phyloP scores from a whole-genome alignment of 208 protist species.

The Acanthamoeba sp. region DNA sequence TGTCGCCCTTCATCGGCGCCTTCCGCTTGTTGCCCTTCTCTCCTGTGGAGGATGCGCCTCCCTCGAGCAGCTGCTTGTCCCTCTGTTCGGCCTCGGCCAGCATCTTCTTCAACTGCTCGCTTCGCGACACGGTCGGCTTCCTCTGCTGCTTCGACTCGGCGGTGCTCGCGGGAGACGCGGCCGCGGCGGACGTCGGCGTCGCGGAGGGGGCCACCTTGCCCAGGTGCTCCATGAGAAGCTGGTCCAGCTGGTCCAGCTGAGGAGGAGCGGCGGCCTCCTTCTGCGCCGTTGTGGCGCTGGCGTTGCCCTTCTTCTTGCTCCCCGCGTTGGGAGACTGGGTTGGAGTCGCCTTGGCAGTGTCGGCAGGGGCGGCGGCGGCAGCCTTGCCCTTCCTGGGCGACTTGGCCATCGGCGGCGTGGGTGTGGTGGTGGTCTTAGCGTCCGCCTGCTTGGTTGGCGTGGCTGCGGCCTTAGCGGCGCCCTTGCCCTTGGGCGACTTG shows the following conservation, averaged over 20 bases:
- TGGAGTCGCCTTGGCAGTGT: not conserved
- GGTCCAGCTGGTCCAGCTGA: not conserved
- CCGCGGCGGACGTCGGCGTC: not conserved
- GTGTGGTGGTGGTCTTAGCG: not conserved
- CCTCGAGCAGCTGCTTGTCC: conserved; percentile 19
- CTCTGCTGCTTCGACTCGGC: not conserved
- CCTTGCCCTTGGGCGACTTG: not conserved
- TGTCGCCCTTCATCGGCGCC: not conserved
- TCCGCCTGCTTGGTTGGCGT: not conserved
- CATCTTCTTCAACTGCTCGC: not conserved
- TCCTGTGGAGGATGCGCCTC: not conserved
- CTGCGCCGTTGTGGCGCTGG: not conserved
- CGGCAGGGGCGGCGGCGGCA: not conserved
- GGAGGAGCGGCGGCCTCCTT: not conserved
- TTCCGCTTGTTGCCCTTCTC: not conserved
- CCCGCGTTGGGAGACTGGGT: not conserved
- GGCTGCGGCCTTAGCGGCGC: not conserved
- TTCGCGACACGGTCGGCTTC: not conserved
- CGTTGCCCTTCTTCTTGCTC: not conserved
- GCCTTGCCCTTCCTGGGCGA: not conserved
- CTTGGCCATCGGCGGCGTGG: not conserved
- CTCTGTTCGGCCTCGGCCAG: conserved; percentile 44
- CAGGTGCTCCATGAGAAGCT: conserved; percentile 36
- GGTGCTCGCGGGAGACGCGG: not conserved
- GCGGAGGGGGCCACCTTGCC: not conserved